phyloP scores from a whole-genome alignment of 1,139 yeast genomes.

The Lodderomyces theae region DNA sequence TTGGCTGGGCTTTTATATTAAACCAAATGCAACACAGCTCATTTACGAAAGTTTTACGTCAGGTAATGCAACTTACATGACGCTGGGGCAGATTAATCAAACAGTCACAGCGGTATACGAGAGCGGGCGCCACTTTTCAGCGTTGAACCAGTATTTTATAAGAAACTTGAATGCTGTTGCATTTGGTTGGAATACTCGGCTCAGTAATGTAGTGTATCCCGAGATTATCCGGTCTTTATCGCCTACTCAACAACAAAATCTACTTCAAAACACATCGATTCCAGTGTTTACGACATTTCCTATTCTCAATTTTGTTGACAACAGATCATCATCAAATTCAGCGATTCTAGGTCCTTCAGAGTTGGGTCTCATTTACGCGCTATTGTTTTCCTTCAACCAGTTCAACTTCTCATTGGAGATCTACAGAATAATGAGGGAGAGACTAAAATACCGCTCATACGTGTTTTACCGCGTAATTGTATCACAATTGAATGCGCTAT shows the following conservation, averaged over 20 bases:
- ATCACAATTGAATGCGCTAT: conserved; percentile 46
- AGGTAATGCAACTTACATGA: conserved; percentile 19
- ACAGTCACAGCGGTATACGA: conserved; percentile 44
- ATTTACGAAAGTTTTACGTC: conserved; percentile 32
- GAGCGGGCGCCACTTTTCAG: conserved; percentile 17
- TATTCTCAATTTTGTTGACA: conserved; percentile 20
- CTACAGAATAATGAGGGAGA: conserved; percentile 22
- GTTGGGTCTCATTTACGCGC: conserved; percentile 33
- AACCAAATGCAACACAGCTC: conserved; percentile 39
- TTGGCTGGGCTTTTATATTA: conserved; percentile 54
- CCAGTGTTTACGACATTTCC: conserved; percentile 23
- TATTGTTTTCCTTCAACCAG: conserved; percentile 35
- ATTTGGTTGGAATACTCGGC: conserved; percentile 22
- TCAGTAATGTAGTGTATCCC: conserved; percentile 23
- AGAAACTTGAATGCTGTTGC: conserved; percentile 33
- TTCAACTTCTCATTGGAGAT: conserved; percentile 26
- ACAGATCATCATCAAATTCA: conserved; percentile 21
- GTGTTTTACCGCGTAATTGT: conserved; percentile 48
- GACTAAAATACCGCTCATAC: conserved; percentile 42
- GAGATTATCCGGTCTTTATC: conserved; percentile 16
- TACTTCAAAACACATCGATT: conserved; percentile 19
- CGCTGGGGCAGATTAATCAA: conserved; percentile 12
- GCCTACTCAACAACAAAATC: conserved; percentile 14
- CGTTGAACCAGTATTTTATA: conserved; percentile 37
- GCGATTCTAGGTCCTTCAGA: conserved; percentile 33